Conservation (phyloP, 768 basidiomycete species). For the Pleurotus platypus region DNA sequence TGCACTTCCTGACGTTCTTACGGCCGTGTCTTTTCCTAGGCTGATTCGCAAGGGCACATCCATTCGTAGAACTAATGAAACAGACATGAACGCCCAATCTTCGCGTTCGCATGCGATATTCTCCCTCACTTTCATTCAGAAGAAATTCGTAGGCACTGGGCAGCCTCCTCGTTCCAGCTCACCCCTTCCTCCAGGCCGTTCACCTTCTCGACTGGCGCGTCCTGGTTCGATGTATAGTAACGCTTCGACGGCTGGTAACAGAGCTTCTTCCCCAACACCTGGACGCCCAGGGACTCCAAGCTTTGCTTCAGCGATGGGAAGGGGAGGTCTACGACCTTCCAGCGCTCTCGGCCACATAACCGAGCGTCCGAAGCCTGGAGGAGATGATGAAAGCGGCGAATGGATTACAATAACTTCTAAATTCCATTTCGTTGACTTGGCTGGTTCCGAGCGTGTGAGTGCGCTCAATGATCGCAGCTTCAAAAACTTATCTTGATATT, state of each 20-base stretch:
- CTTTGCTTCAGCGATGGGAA: conserved; percentile 70
- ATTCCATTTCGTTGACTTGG: conserved; percentile 98
- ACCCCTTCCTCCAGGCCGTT: conserved; percentile 70
- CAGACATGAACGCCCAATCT: conserved; percentile 98
- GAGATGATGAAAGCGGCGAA: conserved; percentile 69
- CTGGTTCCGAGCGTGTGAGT: conserved; percentile 90
- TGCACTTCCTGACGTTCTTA: conserved; percentile 1
- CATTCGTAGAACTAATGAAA: conserved; percentile 92
- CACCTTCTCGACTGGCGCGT: conserved; percentile 72
- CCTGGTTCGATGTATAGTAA: conserved; percentile 73
- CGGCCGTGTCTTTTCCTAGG: conserved; percentile 37
- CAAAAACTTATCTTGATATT: conserved; percentile 12
- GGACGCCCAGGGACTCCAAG: conserved; percentile 79
- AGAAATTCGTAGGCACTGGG: conserved; percentile 73
- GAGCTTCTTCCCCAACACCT: conserved; percentile 70
- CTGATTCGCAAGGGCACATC: conserved; percentile 87
- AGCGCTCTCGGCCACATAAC: conserved; percentile 76
- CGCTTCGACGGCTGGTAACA: conserved; percentile 19
- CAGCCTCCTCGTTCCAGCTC: conserved; percentile 73
- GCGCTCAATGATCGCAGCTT: conserved; percentile 2
- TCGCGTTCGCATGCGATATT: conserved; percentile 99
- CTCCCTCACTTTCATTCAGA: conserved; percentile 90
- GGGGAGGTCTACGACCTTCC: conserved; percentile 68
- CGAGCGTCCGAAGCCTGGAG: conserved; percentile 35
- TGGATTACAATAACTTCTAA: conserved; percentile 93